Evolutionary conservation across 257 asterid genomes (phyloP), one percentile per base, ranked within the genome.

Genomic region (Ajuga chamaepitys): DNA sequence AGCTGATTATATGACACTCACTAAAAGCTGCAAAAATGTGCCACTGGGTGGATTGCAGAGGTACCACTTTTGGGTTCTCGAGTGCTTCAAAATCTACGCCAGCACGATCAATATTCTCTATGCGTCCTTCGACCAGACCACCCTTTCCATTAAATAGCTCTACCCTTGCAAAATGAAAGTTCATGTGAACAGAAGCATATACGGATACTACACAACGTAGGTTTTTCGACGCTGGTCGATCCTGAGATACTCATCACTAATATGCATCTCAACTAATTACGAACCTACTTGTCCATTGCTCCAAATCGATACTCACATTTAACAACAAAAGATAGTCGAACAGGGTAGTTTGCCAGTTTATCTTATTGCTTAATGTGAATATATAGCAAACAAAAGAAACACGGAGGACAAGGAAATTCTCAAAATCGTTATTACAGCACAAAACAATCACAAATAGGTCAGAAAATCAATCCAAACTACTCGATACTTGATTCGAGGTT

Each of bases 101-200:
- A 25, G 80, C 72, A 47, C 84, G 89, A 72, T 87, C 91, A 73
- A 88, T 66, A 67, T 73, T 81, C 73, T 83, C 87, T 74, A 89
- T 89, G 69, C 83, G 86, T 4, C 97, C 98, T 77, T 86, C 95
- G 58, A 93, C 79, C 67, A 93, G 77, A 37, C 87, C 85, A 28
- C 98, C 98, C 71, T 93, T 93, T 57, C 98, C 97, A 75, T 93
- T 81, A 74, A 89, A 93, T 71, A 93, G 94, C 88, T 89, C 96
- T 82, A 89, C 79, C 95, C 97, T 92, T 85, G 74, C 72, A 81
- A 71, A 67, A 68, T 50, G 30, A 66, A 62, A 64, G 73, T 37
- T 34, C 51, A 52, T 48, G 58, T 53, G 34, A 78, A 59, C 21
- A 41, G 54, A 57, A 14, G 4, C 59, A 47, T 14, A 47, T 41